Base-by-base conservation (phyloP, 2,329 filamentous ascomycete species). In the Phialemoniopsis sp. region DNA sequence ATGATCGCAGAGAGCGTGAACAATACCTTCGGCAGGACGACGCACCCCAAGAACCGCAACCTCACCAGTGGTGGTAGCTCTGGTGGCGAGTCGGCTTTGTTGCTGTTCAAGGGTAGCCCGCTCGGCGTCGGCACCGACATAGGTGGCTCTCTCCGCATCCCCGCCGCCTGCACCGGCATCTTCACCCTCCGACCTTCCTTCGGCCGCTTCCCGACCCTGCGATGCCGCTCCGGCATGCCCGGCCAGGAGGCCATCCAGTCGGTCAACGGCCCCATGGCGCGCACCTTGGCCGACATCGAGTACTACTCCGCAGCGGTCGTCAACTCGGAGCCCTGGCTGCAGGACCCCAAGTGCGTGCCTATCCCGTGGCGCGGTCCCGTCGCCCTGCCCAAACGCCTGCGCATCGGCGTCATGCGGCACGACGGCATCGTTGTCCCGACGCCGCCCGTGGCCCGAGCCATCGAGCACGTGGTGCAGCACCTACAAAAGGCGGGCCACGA, bases 1-100 rank as follows among this genome's bases (percentile, higher is more conserved):
- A 84, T 86, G 80, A 82, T 83, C 37, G 73, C 78, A 12, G 82
- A 85, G 53, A 76, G 70, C 2, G 76, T 82, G 13, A 85, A 85
- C 59, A 82, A 83, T 47, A 66, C 76, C 3, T 78, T 80, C 48
- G 82, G 81, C 8, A 68, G 78, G 12, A 82, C 78, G 0, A 54
- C 78, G 16, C 84, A 83, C 52, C 82, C 83, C 0, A 59, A 63
- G 7, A 82, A 83, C 51, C 70, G 76, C 17, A 60, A 60, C 3
- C 63, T 78, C 4, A 84, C 80, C 0, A 73, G 73, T 16, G 83
- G 83, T 10, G 83, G 83, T 9, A 80, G 74, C 29, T 82, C 79
- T 0, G 83, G 83, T 3, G 83, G 83, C 33, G 83, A 87, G 53
- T 73, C 73, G 6, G 81, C 82, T 0, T 65, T 87, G 3, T 69